Evolutionary conservation across 192 early-diverging fungal species (phyloP).

Genomic region (Gryganskiella cystojenkinii): DNA sequence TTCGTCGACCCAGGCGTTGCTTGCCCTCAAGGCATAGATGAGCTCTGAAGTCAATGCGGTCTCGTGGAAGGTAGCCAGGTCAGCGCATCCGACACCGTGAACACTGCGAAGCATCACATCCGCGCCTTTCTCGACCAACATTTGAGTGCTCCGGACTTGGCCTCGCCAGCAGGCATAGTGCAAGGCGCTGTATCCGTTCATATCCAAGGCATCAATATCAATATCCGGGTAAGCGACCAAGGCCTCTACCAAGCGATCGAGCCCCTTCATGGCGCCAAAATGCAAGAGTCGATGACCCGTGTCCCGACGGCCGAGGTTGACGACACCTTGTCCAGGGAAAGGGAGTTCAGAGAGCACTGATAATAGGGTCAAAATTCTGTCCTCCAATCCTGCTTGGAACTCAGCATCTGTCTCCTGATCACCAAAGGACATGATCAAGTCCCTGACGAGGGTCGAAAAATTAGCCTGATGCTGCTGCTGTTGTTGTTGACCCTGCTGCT

Average conservation of each 20-base stretch:
- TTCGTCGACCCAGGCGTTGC: constrained; percentile 52
- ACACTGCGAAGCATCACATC: constrained; percentile 39
- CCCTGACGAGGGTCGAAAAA: constrained; percentile 24
- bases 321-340: constrained; percentile 10
- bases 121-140: constrained; percentile 57
- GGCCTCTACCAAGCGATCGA: constrained; percentile 57
- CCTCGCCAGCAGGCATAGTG: constrained; percentile 75
- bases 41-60: neutral
- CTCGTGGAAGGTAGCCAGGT: constrained; percentile 28
- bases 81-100: constrained; percentile 37
- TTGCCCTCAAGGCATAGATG: constrained; percentile 20
- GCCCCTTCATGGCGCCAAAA: constrained; percentile 68
- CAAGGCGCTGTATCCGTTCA: constrained; percentile 75
- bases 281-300: constrained; percentile 72
- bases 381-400: constrained; percentile 54
- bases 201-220: constrained; percentile 63
- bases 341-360: constrained; percentile 41
- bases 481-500: constrained; percentile 13
- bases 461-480: constrained; percentile 11
- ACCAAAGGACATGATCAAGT: constrained; percentile 53
- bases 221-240: constrained; percentile 55
- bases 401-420: constrained; percentile 52
- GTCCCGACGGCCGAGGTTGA: constrained; percentile 45
- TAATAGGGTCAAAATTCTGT: constrained; percentile 45
- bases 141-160: constrained; percentile 56